Conservation (phyloP, 192 early-diverging fungal genomes). For the Thamnidium elegans region DNA sequence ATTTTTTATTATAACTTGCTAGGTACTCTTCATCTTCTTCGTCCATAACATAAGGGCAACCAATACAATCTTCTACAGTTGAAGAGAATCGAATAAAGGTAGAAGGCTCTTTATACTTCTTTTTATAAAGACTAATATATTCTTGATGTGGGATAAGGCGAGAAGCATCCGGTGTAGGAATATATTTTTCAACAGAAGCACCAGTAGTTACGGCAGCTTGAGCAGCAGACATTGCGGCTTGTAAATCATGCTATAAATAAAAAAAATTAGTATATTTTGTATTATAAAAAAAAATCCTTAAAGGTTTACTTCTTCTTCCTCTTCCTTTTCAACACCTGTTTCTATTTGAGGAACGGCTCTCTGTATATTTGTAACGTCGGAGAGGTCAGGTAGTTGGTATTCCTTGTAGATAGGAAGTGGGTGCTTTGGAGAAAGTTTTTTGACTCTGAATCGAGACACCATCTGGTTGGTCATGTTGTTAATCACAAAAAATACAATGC, state of each 20-base stretch:
- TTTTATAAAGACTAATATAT: slow-evolving; percentile 69
- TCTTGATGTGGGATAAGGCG: slow-evolving; percentile 49
- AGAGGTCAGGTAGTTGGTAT: slow-evolving; percentile 80
- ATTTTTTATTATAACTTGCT: slow-evolving; percentile 37
- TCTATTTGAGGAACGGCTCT: slow-evolving; percentile 66
- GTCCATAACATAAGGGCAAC: slow-evolving; percentile 86
- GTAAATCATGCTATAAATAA: slow-evolving; percentile 76
- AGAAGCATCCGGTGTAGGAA: slow-evolving; percentile 94
- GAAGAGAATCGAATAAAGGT: slow-evolving; percentile 84
- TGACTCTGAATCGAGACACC: slow-evolving; percentile 62
- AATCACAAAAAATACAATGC: neutral
- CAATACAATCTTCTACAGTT: slow-evolving; percentile 83
- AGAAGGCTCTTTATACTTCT: slow-evolving; percentile 68
- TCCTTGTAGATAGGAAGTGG: slow-evolving; percentile 77
- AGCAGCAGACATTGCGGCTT: slow-evolving; percentile 83
- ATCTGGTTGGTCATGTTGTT: slow-evolving; percentile 30
- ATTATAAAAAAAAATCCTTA: slow-evolving; percentile 1
- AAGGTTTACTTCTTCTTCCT: slow-evolving; percentile 74
- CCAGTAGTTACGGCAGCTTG: slow-evolving; percentile 62
- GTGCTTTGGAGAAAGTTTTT: slow-evolving; percentile 89
- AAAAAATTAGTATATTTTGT: neutral
- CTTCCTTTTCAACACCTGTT: slow-evolving; percentile 98
- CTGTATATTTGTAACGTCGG: slow-evolving; percentile 68
- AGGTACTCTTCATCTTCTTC: slow-evolving; percentile 81
- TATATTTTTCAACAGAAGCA: slow-evolving; percentile 61